Conservation (phyloP, 1,284 basidiomycete genomes). For the Trametes versicolor region DNA sequence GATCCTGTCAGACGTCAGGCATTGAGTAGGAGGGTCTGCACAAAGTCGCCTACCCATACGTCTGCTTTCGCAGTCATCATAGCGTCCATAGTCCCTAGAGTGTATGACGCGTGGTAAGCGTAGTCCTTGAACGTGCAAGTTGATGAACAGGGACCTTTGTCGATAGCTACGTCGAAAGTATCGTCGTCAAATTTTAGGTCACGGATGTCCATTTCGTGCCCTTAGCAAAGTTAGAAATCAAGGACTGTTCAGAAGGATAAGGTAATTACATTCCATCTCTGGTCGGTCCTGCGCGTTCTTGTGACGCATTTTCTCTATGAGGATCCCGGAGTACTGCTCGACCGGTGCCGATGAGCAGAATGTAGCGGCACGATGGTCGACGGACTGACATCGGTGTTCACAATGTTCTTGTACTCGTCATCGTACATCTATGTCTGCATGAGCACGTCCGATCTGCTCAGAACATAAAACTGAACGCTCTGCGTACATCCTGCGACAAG, state of each 20-base stretch:
- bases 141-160: slow-evolving; percentile 72
- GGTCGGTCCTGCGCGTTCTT: slow-evolving; percentile 65
- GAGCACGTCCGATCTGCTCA: background rate
- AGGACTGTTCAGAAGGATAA: too few species aligned
- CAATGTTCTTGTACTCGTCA: slow-evolving; percentile 86
- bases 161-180: slow-evolving; percentile 87
- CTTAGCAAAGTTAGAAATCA: slow-evolving; percentile 54
- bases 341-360: slow-evolving; percentile 3
- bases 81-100: slow-evolving; percentile 87
- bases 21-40: slow-evolving; percentile 3
- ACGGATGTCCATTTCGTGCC: slow-evolving; percentile 91
- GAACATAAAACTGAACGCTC: background rate
- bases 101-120: background rate
- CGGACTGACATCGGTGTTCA: slow-evolving; percentile 81
- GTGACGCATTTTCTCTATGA: slow-evolving; percentile 84
- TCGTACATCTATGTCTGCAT: slow-evolving; percentile 81
- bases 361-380: too few species aligned
- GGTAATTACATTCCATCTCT: slow-evolving; percentile 85
- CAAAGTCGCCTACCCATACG: slow-evolving; percentile 75
- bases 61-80: slow-evolving; percentile 92
- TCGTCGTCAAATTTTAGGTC: slow-evolving; percentile 71
- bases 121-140: background rate
- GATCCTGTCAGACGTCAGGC: slow-evolving; percentile 63
- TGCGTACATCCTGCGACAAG: slow-evolving; percentile 74
- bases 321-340: slow-evolving; percentile 78